Conservation (phyloP, 2,329 filamentous ascomycete species). For the Neodidymelliopsis sp. region DNA sequence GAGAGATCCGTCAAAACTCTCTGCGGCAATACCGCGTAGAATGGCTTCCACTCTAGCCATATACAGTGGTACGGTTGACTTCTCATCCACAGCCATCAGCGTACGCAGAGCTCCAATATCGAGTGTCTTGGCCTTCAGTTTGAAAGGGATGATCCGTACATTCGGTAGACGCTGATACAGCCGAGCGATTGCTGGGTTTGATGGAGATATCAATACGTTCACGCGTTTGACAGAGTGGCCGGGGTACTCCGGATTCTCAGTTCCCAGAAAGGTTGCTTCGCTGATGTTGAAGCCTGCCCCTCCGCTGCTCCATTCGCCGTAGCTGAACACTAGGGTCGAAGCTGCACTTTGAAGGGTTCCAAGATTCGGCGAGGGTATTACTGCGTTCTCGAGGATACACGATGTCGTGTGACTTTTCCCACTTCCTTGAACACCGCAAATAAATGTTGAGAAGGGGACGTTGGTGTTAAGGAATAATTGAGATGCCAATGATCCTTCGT, state of each 20-base stretch:
- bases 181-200: slow-evolving; percentile 29
- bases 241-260: slow-evolving; percentile 21
- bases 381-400: slow-evolving; percentile 57
- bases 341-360: slow-evolving; percentile 60
- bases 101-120: slow-evolving; percentile 59
- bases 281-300: slow-evolving; percentile 60
- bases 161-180: slow-evolving; percentile 42
- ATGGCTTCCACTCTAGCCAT: slow-evolving; percentile 55
- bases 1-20: slow-evolving; percentile 57
- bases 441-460: slow-evolving; percentile 65
- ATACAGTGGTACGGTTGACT: slow-evolving; percentile 60
- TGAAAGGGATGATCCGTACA: slow-evolving; percentile 56
- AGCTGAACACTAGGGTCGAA: slow-evolving; percentile 67
- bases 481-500: background rate
- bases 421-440: slow-evolving; percentile 69
- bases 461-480: slow-evolving; percentile 61
- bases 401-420: slow-evolving; percentile 69
- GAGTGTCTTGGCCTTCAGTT: slow-evolving; percentile 58
- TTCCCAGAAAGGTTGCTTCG: slow-evolving; percentile 64
- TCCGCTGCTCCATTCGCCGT: slow-evolving; percentile 54
- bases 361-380: slow-evolving; percentile 54
- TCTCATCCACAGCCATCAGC: slow-evolving; percentile 28
- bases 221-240: slow-evolving; percentile 26
- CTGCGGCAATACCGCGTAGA: slow-evolving; percentile 62
- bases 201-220: slow-evolving; percentile 33